Evolutionary conservation across 306 rosid genomes (phyloP), one percentile per base, ranked within the genome.

Genomic region (Prunus fruticosa): DNA sequence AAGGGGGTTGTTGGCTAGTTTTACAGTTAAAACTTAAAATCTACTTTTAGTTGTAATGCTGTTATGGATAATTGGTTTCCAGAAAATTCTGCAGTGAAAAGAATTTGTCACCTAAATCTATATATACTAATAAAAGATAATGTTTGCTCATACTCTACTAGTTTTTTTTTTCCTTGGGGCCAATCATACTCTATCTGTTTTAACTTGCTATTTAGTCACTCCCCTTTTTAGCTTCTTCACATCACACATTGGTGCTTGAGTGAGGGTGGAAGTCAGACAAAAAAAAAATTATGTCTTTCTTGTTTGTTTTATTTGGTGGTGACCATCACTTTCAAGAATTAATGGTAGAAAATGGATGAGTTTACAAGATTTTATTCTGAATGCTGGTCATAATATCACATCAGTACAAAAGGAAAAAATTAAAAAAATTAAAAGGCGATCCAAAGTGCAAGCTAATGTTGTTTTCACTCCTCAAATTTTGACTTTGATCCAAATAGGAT

Each of bases 341-440:
- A 56, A 72, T 9, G 8, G 6, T 56, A 38, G 4, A 32, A 34
- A 54, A 20, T 22, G 1, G 3, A 58, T 61, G 43, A 27, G n/a
- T 46, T 28, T 11, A 46, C 69, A 4, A 16, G 60, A 46, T 61
- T 45, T 74, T 20, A 73, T 73, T 73, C 47, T 13, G 19, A 45
- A 61, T 28, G 47, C 60, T 18, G 30, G n/a, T 27, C 69, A 46
- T 25, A 28, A 61, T 45, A 51, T 69, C 56, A 43, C 27, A 27
- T 60, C 50, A 23, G 57, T 74, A 69, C 77, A 74, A 74, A 64
- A 9, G 47, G 20, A 27, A 38, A 57, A 47, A 72, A 34, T 43
- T 28, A 8, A 13, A 32, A 32, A 32, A 32, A 13, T 41, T 28
- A 20, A 20, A 22, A 15, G 76, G 72, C 3, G 14, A 51, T 47